Base-by-base conservation (phyloP, 768 basidiomycete genomes). In the Phlebiopsis flavidoalba region DNA sequence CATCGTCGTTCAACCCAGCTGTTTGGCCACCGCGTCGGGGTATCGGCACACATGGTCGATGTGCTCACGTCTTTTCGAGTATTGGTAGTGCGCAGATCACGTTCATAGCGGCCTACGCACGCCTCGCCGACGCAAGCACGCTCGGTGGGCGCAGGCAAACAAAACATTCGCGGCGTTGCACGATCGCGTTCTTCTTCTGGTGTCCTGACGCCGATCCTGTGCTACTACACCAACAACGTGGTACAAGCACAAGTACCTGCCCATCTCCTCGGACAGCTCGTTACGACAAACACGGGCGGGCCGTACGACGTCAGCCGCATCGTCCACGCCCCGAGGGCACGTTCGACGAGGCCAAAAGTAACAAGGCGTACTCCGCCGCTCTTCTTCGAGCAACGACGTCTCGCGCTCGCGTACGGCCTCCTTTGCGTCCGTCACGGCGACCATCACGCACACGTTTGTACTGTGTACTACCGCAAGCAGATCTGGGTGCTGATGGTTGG, bases 1-100 rank as follows among this genome's bases (percentile, higher is more conserved):
- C 65, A 64, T 87, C 57, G 76, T 72, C 53, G 81, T 94, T 66
- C 26, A 31, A 93, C 91, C 70, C 91, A 97, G 72, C 73, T 97
- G 46, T 96, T 98, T 68, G 95, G 95, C n/a, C 48, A 83, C 92
- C 19, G 72, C 73, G 56, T 83, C 84, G 1, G 95, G n/a, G 95
- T 0, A 72, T 95, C 46, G 60, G 68, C 8, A 88, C 89, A n/a
- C n/a, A n/a, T n/a, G n/a, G 85, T 83, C 84, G 64, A 66, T 89
- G n/a, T n/a, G 59, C 71, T 89, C 67, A 87, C 87, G 17, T 88
- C n/a, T n/a, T 6, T 31, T 91, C 67, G 26, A 31, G n/a, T n/a
- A n/a, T 6, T 31, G 89, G 90, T 60, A 91, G 89, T 89, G 76
- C 85, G 1, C 84, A 88, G 68, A 88, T 91, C 60, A 83, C 86